These are phyloP conservation scores for Pleoardoris graminearum DNA, from an alignment of 2,329 filamentous ascomycete genomes.

Conservation along the genomic window DNA sequence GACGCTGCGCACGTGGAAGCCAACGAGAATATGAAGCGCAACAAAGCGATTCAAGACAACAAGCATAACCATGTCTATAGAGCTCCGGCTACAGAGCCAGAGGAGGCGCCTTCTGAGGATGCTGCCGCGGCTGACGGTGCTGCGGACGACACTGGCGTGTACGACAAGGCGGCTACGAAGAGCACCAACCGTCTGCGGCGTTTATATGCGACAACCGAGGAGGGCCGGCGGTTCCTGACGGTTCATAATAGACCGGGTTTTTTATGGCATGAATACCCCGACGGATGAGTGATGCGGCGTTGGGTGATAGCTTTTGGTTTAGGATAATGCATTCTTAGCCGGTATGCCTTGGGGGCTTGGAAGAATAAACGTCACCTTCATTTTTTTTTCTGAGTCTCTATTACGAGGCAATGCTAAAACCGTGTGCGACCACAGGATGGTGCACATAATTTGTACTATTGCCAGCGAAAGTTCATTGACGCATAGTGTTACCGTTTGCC, in stretches of 20 bases:
- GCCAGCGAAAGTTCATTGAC: no score
- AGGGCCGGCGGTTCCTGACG: background rate
- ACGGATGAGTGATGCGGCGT: background rate
- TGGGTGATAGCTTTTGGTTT: background rate
- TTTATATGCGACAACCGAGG: background rate
- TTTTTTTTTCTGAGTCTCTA: no score
- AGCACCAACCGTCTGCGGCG: background rate
- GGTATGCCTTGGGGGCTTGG: no score
- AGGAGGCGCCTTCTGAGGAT: background rate
- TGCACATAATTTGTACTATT: no score
- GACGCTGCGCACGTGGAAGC: background rate
- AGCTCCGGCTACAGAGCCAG: background rate
- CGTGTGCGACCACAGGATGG: no score
- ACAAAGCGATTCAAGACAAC: background rate
- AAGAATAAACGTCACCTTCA: no score
- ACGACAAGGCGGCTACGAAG: background rate
- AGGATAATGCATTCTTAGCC: no score
- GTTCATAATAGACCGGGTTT: background rate
- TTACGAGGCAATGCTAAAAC: no score
- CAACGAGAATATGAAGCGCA: background rate
- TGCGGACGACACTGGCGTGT: background rate
- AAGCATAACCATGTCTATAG: background rate
- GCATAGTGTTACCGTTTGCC: no score
- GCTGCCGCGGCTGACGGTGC: background rate
- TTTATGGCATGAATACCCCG: slow-evolving; percentile 1